Evolutionary conservation across 148 eudicot species (phyloP).

Genomic region (Persicaria maculosa): DNA sequence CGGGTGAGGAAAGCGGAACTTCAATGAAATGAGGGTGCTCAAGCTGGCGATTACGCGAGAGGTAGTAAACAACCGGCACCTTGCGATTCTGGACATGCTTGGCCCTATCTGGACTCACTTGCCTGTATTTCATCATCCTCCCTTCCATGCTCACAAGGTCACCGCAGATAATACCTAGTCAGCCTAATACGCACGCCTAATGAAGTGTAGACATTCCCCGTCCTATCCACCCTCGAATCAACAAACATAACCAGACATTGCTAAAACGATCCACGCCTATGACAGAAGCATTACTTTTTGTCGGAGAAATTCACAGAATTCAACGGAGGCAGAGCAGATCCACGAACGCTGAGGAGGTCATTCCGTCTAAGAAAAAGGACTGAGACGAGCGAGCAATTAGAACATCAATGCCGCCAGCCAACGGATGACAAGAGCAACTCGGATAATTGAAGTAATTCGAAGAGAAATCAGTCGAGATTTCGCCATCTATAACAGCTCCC

Average conservation of each 20-base stretch:
- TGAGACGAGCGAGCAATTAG: background rate
- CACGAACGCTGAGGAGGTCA: background rate
- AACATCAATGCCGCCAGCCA: background rate
- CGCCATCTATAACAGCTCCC: background rate
- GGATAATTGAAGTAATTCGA: background rate
- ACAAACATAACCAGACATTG: background rate
- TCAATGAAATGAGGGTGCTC: slow-evolving; percentile 77
- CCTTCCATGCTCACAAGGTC: slow-evolving; percentile 38
- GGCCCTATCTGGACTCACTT: slow-evolving; percentile 84
- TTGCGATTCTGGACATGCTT: slow-evolving; percentile 51
- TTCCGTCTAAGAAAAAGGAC: background rate
- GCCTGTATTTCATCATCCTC: slow-evolving; percentile 63
- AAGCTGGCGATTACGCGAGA: slow-evolving; percentile 64
- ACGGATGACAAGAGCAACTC: background rate
- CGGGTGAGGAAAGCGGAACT: slow-evolving; percentile 52
- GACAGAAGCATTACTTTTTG: background rate
- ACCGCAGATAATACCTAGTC: too few species aligned
- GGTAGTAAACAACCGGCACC: slow-evolving; percentile 69
- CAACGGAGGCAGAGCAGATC: background rate
- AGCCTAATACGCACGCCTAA: background rate
- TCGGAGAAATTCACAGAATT: background rate
- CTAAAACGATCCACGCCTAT: background rate
- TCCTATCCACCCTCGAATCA: background rate
- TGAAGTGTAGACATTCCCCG: background rate
- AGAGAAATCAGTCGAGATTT: background rate